These are phyloP conservation scores for Penicillium simplicissimum DNA, from an alignment of 495 filamentous ascomycete species.

Conservation along the genomic window DNA sequence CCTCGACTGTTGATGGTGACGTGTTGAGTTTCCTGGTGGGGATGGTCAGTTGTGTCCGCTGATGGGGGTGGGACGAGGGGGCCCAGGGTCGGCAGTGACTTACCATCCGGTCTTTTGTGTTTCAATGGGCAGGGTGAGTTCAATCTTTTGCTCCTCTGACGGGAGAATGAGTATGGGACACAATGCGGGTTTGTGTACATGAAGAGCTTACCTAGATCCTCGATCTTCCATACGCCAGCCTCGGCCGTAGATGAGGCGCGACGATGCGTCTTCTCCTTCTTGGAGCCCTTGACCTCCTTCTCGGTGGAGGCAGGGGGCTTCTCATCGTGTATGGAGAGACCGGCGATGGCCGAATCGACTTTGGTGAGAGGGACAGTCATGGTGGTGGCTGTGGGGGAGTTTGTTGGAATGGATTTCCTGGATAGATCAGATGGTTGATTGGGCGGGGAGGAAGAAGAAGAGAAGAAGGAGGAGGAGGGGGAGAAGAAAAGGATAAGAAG, in stretches of 20 bases:
- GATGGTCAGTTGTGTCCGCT: slow-evolving; percentile 6
- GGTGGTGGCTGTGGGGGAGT: slow-evolving; percentile 28
- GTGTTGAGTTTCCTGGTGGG: slow-evolving; percentile 82
- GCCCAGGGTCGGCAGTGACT: slow-evolving; percentile 29
- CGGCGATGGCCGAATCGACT: slow-evolving; percentile 84
- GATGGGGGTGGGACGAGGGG: background rate
- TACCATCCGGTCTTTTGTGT: slow-evolving; percentile 91
- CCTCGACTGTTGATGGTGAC: slow-evolving; percentile 71
- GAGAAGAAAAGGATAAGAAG: slow-evolving; percentile 25
- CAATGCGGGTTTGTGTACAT: background rate
- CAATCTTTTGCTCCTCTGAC: slow-evolving; percentile 71
- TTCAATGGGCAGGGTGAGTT: slow-evolving; percentile 78
- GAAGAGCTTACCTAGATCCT: slow-evolving; percentile 70
- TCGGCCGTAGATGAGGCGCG: slow-evolving; percentile 65
- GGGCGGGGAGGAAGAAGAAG: slow-evolving; percentile 2
- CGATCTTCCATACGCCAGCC: slow-evolving; percentile 73
- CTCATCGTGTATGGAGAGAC: slow-evolving; percentile 68
- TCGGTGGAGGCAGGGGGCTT: slow-evolving; percentile 35
- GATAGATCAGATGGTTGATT: slow-evolving; percentile 5
- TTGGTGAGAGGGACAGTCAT: slow-evolving; percentile 76
- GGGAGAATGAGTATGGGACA: slow-evolving; percentile 13
- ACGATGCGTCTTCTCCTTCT: slow-evolving; percentile 59
- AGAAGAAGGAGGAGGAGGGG: slow-evolving; percentile 25
- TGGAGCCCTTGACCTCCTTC: slow-evolving; percentile 52
- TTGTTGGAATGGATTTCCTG: slow-evolving; percentile 4